Evolutionary conservation across 108 stramenopile genomes (phyloP), one percentile per base, ranked within the genome.

Genomic region (Cyclotella atomus): DNA sequence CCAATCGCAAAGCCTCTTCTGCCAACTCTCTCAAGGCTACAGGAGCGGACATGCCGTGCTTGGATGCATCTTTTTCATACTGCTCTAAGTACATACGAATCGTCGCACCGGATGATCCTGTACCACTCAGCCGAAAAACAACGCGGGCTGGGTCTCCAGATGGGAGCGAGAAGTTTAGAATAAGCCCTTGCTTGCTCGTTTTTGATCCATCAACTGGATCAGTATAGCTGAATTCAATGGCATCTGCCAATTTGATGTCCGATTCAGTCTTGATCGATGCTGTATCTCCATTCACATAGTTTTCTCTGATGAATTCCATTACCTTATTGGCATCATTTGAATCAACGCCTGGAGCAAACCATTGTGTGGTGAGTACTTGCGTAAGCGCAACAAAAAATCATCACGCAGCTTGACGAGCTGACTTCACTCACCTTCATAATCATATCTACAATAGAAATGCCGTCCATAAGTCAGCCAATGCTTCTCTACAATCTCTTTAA

Each of bases 361-460:
- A n/a, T n/a, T n/a, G n/a, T n/a, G n/a, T n/a, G n/a, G n/a, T n/a
- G n/a, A n/a, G n/a, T n/a, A n/a, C n/a, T n/a, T n/a, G n/a, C n/a
- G n/a, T n/a, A n/a, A n/a, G n/a, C n/a, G n/a, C n/a, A n/a, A n/a
- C n/a, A n/a, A n/a, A n/a, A n/a, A n/a, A n/a, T n/a, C n/a, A n/a
- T n/a, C n/a, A n/a, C n/a, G n/a, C n/a, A n/a, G n/a, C n/a, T n/a
- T n/a, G n/a, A n/a, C n/a, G n/a, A n/a, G n/a, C n/a, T n/a, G n/a
- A 23, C 50, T 19, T 23, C 30, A 28, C 83, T 82, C 89, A 75
- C 91, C 97, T 90, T 99, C 99, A 79, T 97, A 99, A 83, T 99
- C 99, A 78, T 99, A 98, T 30, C 99, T 92, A 57, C 91, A 92
- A 84, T 99, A 99, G 73, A 95, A 98, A 76, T 99, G 96, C n/a